Evolutionary conservation across 352 stramenopile genomes (phyloP).

Genomic region (Globisporangium nagaii): DNA sequence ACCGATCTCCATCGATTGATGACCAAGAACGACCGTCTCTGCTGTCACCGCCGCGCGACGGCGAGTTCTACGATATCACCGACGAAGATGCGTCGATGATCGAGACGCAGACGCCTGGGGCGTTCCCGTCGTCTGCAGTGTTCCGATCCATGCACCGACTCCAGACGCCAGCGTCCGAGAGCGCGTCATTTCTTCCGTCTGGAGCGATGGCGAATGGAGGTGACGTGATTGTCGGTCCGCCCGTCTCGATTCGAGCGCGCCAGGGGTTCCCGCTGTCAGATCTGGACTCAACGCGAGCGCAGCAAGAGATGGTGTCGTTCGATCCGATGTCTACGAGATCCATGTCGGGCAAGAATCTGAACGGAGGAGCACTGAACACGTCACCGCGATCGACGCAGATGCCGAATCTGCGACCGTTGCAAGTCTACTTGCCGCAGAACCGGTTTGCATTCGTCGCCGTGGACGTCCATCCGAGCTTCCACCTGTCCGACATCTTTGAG

Average conservation of each 20-base stretch:
- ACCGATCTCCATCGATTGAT: conserved; percentile 18
- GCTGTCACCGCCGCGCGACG: conserved; percentile 25
- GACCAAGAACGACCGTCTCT: conserved; percentile 18
- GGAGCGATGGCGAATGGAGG: conserved; percentile 12
- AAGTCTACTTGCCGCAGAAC: conserved; percentile 85
- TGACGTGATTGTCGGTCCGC: conserved; percentile 15
- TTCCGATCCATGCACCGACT: conserved; percentile 63
- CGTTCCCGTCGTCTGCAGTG: conserved; percentile 43
- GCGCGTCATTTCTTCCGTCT: conserved; percentile 8
- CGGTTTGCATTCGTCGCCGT: conserved; percentile 78
- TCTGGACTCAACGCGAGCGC: conserved; percentile 40
- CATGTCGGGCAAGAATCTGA: conserved; percentile 28
- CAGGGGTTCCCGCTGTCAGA: conserved; percentile 45
- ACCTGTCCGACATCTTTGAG: conserved; percentile 73
- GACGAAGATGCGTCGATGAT: conserved; percentile 35
- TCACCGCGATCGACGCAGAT: conserved; percentile 46
- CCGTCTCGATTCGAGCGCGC: conserved; percentile 37
- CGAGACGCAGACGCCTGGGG: conserved; percentile 25
- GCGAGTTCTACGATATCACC: conserved; percentile 33
- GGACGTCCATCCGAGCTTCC: conserved; percentile 43
- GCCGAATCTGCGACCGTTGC: conserved; percentile 37
- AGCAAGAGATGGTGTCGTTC: conserved; percentile 52
- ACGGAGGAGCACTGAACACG: conserved; percentile 11
- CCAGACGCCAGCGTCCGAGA: conserved; percentile 48
- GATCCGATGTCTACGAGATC: conserved; percentile 61